Conservation (phyloP, 495 filamentous ascomycete genomes). For the Penicillium antarcticum region DNA sequence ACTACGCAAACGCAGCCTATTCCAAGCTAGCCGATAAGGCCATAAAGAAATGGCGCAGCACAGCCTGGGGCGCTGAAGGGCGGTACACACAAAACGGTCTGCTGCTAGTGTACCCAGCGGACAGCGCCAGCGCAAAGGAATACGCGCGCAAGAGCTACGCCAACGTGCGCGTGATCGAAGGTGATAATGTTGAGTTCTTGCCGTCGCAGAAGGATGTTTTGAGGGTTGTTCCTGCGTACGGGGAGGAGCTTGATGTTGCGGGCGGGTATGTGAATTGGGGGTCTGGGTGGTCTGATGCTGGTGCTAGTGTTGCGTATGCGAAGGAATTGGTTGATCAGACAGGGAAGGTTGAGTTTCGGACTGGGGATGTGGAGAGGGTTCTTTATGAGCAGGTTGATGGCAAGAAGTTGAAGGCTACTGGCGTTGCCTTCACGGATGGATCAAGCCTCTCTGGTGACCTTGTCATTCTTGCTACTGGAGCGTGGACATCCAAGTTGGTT, state of each 20-base stretch:
- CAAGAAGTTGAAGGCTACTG: constrained; percentile 34
- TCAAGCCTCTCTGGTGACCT: constrained; percentile 61
- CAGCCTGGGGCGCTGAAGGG: constrained; percentile 57
- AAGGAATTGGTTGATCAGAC: constrained; percentile 61
- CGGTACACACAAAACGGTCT: constrained; percentile 77
- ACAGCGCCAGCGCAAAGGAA: constrained; percentile 46
- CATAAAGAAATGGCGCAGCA: constrained; percentile 66
- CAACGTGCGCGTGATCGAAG: constrained; percentile 51
- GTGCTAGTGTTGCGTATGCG: constrained; percentile 62
- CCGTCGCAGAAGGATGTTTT: constrained; percentile 38
- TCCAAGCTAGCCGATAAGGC: constrained; percentile 64
- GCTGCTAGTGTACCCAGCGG: constrained; percentile 58
- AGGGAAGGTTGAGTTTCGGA: constrained; percentile 60
- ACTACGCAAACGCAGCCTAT: constrained; percentile 76
- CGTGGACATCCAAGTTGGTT: constrained; percentile 75
- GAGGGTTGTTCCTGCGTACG: constrained; percentile 38
- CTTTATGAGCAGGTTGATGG: constrained; percentile 25
- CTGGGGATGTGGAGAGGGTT: constrained; percentile 58
- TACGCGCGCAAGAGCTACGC: constrained; percentile 67
- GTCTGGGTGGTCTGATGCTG: constrained; percentile 84
- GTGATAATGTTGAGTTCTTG: constrained; percentile 51
- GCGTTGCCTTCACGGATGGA: constrained; percentile 56
- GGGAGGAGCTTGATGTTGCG: constrained; percentile 46
- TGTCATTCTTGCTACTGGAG: constrained; percentile 76
- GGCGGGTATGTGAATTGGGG: constrained; percentile 80